Evolutionary conservation across 495 filamentous ascomycete species (phyloP).

Genomic region (Stereocaulon alpinum): DNA sequence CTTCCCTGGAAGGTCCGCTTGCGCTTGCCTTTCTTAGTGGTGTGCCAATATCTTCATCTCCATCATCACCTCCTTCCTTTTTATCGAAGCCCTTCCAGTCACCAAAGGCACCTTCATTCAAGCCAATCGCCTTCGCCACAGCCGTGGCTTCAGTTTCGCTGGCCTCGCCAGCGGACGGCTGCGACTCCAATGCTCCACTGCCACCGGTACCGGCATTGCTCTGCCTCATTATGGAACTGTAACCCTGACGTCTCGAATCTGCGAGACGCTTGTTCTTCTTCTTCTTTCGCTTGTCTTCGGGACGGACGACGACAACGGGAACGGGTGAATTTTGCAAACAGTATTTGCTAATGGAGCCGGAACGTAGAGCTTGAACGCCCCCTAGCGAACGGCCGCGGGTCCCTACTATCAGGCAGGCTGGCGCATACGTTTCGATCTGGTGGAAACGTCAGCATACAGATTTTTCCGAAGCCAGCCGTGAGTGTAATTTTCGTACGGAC

Average conservation of each 20-base stretch:
- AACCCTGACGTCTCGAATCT: conserved; percentile 68
- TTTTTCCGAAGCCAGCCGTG: not conserved
- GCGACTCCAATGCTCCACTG: conserved; percentile 40
- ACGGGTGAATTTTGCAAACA: conserved; percentile 93
- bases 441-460: conserved; percentile 13
- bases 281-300: conserved; percentile 79
- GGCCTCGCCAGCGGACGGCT: conserved; percentile 26
- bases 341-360: conserved; percentile 91
- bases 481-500: not conserved
- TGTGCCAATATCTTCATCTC: not conserved
- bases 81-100: conserved; percentile 41
- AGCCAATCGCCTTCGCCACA: conserved; percentile 59
- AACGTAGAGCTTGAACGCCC: conserved; percentile 82
- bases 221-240: conserved; percentile 65
- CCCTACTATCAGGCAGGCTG: conserved; percentile 89
- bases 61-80: conserved; percentile 22
- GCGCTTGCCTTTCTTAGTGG: not conserved
- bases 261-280: conserved; percentile 81
- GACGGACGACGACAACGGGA: conserved; percentile 92
- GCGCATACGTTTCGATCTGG: conserved; percentile 89
- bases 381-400: conserved; percentile 79
- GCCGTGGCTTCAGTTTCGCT: conserved; percentile 56
- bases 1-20: conserved; percentile 2
- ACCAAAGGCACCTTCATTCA: conserved; percentile 40
- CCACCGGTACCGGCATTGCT: conserved; percentile 39